A percentile compares a stretch with the other conserved stretches of the same genome.
Conservation (phyloP, 2,329 filamentous ascomycete genomes). For the Fusarium verticillioides region DNA sequence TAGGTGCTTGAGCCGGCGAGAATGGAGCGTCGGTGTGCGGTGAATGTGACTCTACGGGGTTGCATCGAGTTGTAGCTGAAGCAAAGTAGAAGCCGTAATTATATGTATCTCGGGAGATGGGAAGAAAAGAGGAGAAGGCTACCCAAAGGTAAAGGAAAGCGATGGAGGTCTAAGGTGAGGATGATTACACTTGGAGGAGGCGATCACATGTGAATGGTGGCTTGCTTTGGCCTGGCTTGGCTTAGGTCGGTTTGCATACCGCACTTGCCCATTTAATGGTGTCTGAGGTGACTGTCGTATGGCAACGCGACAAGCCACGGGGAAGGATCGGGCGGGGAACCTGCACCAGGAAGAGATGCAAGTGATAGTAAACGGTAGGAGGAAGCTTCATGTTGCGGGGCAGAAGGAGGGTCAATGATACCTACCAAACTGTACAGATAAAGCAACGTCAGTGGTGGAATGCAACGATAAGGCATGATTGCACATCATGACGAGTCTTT, state of each 20-base stretch:
- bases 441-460: background rate
- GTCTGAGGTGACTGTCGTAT: constrained; percentile 14
- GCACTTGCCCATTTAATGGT: constrained; percentile 14
- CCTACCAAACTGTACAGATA: background rate
- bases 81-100: background rate
- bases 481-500: background rate
- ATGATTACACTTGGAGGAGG: constrained; percentile 8
- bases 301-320: constrained; percentile 27
- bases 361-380: constrained; percentile 10
- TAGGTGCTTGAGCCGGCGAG: background rate
- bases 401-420: constrained; percentile 4
- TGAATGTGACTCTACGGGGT: constrained; percentile 20
- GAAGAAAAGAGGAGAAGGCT: background rate
- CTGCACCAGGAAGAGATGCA: constrained; percentile 16
- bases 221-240: constrained; percentile 6
- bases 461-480: background rate
- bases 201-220: constrained; percentile 41
- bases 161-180: background rate
- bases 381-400: background rate
- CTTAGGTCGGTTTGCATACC: constrained; percentile 6
- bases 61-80: constrained; percentile 4
- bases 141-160: background rate
- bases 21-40: constrained; percentile 5
- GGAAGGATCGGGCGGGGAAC: constrained; percentile 28
- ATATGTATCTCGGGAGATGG: background rate